These are phyloP conservation scores for Macrolepiota fuliginosa DNA, from an alignment of 768 basidiomycete genomes.

Conservation along the genomic window DNA sequence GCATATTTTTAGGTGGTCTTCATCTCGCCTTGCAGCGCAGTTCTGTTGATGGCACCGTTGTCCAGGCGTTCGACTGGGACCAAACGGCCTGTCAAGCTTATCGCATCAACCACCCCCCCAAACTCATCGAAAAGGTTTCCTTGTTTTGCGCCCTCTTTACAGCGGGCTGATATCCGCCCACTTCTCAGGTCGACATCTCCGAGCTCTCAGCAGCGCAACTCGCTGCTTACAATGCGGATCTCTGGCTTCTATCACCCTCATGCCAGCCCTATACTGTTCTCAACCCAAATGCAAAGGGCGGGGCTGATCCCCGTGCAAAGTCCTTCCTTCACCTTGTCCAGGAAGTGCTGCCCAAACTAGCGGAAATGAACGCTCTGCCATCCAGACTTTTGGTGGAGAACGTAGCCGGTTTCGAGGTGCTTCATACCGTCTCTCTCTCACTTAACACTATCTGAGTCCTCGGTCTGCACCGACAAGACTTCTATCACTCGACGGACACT, in stretches of 20 bases:
- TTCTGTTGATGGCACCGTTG: conserved; percentile 40
- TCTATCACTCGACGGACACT: conserved; percentile 62
- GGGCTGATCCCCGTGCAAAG: conserved; percentile 67
- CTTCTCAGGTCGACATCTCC: conserved; percentile 57
- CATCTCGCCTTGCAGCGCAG: conserved; percentile 64
- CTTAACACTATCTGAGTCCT: neutral
- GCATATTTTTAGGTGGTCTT: conserved; percentile 54
- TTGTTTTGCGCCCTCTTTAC: neutral
- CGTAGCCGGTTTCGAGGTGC: conserved; percentile 81
- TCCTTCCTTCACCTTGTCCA: conserved; percentile 74
- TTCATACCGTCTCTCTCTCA: conserved; percentile 1
- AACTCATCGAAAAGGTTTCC: conserved; percentile 49
- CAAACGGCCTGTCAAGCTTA: conserved; percentile 72
- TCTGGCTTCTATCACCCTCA: conserved; percentile 81
- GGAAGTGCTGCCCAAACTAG: conserved; percentile 59
- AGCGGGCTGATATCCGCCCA: neutral
- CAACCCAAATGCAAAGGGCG: conserved; percentile 70
- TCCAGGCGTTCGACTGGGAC: conserved; percentile 84
- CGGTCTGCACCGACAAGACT: conserved; percentile 36
- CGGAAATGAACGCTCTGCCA: conserved; percentile 43
- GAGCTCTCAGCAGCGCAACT: conserved; percentile 49
- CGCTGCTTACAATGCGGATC: conserved; percentile 44
- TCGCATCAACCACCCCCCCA: conserved; percentile 50
- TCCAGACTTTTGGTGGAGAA: conserved; percentile 70
- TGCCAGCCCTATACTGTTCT: conserved; percentile 85